Evolutionary conservation across 805 yeast genomes (phyloP), one percentile per base, ranked within the genome.

Genomic region (Nakazawaea wickerhamii): DNA sequence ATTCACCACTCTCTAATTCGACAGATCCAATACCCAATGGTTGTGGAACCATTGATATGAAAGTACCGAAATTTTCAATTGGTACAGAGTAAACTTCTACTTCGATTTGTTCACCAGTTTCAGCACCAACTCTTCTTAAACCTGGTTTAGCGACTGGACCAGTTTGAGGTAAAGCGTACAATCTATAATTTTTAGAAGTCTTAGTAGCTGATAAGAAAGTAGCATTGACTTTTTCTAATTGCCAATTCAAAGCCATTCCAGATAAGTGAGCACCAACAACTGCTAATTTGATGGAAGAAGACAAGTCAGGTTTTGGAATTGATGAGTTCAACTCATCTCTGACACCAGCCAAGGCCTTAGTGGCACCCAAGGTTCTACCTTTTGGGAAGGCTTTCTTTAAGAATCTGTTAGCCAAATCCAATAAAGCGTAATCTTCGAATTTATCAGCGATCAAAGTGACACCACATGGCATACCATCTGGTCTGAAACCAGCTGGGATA

Each of bases 1-100:
- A 79, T 50, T 79, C 77, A 28, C 97, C 97, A 46, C 75, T 67
- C 40, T 70, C 80, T 32, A 89, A 74, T 63, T 90, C 95, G 40
- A 88, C 91, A 18, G 93, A 79, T 8, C 99, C 99, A 55, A 91
- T 90, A 34, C 96, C 99, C 48, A 91, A 71, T 18, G 99, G 99
- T 51, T 84, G 84, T 11, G 98, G 97, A 26, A 91, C 95, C 84
- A 84, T 79, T 4, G 83, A 58, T 22, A 93, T 82, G 55, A 91
- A 93, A 18, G 71, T 73, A 50, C 97, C 98, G 63, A 91, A 88
- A 11, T 63, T 67, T 50, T 78, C 89, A 23, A 59, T 60, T 23
- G 98, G 96, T 39, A 91, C 75, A 38, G 90, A 76, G 68, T 91
- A 91, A 15, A 88, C 73, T 63, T 91, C 99, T 27, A 91, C 62